These are phyloP conservation scores for Ceratocystis huliohia DNA, from an alignment of 2,329 filamentous ascomycete genomes.

Conservation along the genomic window DNA sequence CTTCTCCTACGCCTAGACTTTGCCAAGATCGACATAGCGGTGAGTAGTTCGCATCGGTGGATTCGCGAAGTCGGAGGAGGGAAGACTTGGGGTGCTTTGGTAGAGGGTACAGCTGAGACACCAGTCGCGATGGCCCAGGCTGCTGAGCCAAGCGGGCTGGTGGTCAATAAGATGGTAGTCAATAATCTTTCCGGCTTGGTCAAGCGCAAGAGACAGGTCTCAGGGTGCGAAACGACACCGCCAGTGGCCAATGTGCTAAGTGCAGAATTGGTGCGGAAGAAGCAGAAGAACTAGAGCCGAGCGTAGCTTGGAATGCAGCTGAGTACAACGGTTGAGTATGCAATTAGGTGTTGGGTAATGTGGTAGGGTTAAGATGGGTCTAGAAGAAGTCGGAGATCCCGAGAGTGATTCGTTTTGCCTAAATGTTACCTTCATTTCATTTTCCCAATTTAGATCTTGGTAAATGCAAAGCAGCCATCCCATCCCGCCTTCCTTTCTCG, in stretches of 20 bases:
- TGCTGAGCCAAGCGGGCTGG: constrained; percentile 1
- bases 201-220: constrained; percentile 31
- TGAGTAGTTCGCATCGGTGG: constrained; percentile 56
- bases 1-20: constrained; percentile 65
- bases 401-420: neutral
- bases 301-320: neutral
- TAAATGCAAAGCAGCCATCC: neutral
- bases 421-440: neutral
- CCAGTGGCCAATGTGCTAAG: constrained; percentile 36
- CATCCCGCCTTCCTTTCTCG: neutral
- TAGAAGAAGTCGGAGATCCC: neutral
- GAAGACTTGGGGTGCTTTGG: constrained; percentile 15
- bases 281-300: constrained; percentile 33
- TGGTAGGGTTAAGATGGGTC: neutral
- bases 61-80: constrained; percentile 46
- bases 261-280: constrained; percentile 42
- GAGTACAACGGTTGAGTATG: neutral
- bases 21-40: constrained; percentile 48
- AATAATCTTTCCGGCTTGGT: constrained; percentile 40
- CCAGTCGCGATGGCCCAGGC: constrained; percentile 17
- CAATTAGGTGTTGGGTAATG: neutral
- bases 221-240: constrained; percentile 13
- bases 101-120: constrained; percentile 12
- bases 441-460: neutral
- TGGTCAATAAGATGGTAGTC: constrained; percentile 24